Base-by-base conservation (phyloP, 2,329 filamentous ascomycete genomes). In the Cladosporium sp. region DNA sequence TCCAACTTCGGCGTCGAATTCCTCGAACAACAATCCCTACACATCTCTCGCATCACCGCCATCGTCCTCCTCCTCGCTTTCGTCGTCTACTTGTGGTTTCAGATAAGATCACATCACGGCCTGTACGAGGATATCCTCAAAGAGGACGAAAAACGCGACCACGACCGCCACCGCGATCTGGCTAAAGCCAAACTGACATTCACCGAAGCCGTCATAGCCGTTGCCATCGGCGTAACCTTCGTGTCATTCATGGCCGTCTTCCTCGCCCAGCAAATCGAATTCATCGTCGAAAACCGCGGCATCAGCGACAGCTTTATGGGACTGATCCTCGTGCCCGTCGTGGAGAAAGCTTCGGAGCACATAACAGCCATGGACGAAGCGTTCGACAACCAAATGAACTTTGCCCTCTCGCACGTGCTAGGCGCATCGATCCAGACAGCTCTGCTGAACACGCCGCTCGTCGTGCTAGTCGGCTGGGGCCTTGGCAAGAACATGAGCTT, bases 371-470 rank as follows among this genome's bases (percentile, higher is more conserved):
- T 93, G 51, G 86, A 93, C 61, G 88, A 93, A 73, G 88, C 88
- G 16, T 92, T 84, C 78, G 85, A 88, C 61, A 81, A 87, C 63
- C 82, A 85, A 64, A 67, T 68, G 77, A 92, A 92, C 71, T 85
- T 91, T 66, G 88, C 88, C 0, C 76, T 93, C 20, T 86, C 87
- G 38, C 89, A 95, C 66, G 87, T 93, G 47, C 81, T 95, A 36
- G 89, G 88, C 40, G 84, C 89, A 2, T 92, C 87, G 0, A 85
- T 95, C 52, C 91, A 95, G 69, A 96, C 91, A 0, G 88, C 90
- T 1, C 78, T 95, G 27, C 82, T 95, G 63, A 95, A 94, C 65
- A 88, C 84, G 0, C 90, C 91, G 0, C 77, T 95, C 3, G 83
- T 88, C 7, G 82, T 95, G 29, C 76, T 95, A 32, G 85, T 94